Conservation (phyloP, 345 rosid species). For the Diplotaxis tenuifolia region DNA sequence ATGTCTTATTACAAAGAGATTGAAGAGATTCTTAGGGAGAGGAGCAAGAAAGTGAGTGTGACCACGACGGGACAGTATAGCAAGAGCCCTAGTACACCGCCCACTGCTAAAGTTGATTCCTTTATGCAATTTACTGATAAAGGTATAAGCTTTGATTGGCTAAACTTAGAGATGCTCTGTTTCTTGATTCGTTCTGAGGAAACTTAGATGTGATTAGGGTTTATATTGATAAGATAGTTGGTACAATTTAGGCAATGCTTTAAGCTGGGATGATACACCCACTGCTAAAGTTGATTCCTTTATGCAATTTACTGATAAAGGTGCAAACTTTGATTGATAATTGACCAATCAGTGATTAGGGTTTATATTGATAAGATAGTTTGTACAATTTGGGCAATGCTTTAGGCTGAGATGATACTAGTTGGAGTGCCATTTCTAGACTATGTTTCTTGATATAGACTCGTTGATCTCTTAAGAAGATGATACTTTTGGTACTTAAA, state of each 20-base stretch:
- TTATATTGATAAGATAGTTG: background rate
- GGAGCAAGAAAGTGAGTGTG: conserved; percentile 55
- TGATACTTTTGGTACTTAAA: conserved; percentile 8
- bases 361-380: background rate
- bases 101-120: conserved; percentile 73
- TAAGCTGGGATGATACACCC: background rate
- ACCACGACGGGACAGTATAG: conserved; percentile 39
- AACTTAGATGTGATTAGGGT: background rate
- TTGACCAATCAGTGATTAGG: background rate
- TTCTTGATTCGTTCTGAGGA: conserved; percentile 4
- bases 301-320: too few species aligned
- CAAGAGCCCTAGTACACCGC: conserved; percentile 48
- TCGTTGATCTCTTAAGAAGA: background rate
- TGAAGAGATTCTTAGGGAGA: conserved; percentile 87
- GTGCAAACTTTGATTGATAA: too few species aligned
- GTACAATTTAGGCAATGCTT: background rate
- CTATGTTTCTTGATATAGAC: conserved; percentile 5
- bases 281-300: conserved; percentile 9
- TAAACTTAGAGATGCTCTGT: background rate
- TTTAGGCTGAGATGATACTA: background rate
- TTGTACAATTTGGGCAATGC: conserved; percentile 8
- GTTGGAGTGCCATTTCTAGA: background rate
- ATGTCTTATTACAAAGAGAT: conserved; percentile 95
- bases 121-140: conserved; percentile 90
- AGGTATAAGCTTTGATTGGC: conserved; percentile 47